Evolutionary conservation across 1,284 basidiomycete genomes (phyloP), one percentile per base, ranked within the genome.

Genomic region (Spongiforma sp.): DNA sequence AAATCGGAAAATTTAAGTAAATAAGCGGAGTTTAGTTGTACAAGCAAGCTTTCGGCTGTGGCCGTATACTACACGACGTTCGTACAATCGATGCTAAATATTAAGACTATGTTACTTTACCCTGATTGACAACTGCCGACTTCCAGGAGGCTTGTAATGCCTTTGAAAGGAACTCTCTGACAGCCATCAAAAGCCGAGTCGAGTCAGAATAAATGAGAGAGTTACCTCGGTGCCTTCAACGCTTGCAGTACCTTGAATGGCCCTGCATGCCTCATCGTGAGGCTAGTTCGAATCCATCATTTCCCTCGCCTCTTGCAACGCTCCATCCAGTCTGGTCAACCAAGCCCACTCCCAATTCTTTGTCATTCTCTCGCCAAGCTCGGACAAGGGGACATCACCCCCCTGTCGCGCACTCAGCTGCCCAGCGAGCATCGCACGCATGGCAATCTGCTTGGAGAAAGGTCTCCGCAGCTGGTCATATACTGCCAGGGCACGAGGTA

Each of bases 401-500:
- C 32, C 60, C 57, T 77, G 69, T 39, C 66, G 62, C 5, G 37
- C 39, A 43, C 17, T 59, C 37, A 77, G 26, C 21, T 74, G 69
- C 5, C 73, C 73, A 9, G 48, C 65, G 26, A 24, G 0, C 50
- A 41, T 67, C 3, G 74, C 54, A 21, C 64, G 59, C 26, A 61
- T 12, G 17, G 73, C 71, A 30, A 80, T 70, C 33, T 77, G 71
- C 54, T 71, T 71, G 9, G 81, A 69, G 59, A 78, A 80, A 7
- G 83, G 82, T 15, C 82, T 75, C 34, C 83, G 79, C 26, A 84
- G 46, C 21, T 72, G 67, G 69, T 84, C 82, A 67, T 83, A 85
- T 9, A 81, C 72, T 15, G 65, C 68, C 7, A 84, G 73, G 7
- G 79, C 79, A 33, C 70, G 73, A 1, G 77, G 69, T 36, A 82